A percentile compares a stretch with the other conserved stretches of the same genome.
Evolutionary conservation across 2,329 filamentous ascomycete genomes (phyloP).

Genomic region (Byssothecium circinans): DNA sequence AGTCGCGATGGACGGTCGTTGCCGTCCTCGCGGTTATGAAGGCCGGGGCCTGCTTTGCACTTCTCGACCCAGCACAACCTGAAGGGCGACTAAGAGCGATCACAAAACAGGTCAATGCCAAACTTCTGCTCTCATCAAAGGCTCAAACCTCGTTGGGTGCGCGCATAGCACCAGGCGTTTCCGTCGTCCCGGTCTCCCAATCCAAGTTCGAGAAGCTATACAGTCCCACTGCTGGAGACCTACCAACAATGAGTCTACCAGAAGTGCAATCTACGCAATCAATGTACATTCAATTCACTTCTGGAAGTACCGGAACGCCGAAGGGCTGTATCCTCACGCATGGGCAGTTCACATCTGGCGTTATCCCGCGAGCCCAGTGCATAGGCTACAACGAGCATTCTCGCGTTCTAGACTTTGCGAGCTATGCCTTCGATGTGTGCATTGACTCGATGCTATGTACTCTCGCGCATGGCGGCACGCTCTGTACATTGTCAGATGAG

Average conservation of each 20-base stretch:
- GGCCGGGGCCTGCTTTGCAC: slow-evolving; percentile 41
- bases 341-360: slow-evolving; percentile 39
- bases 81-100: slow-evolving; percentile 37
- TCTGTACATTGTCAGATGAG: slow-evolving; percentile 48
- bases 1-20: slow-evolving; percentile 44
- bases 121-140: slow-evolving; percentile 32
- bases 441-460: slow-evolving; percentile 43
- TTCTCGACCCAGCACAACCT: slow-evolving; percentile 41
- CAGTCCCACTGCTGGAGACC: slow-evolving; percentile 29
- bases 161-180: slow-evolving; percentile 31
- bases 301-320: slow-evolving; percentile 39
- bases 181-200: slow-evolving; percentile 38
- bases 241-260: slow-evolving; percentile 29
- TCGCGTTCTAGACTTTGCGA: slow-evolving; percentile 41
- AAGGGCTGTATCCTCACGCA: slow-evolving; percentile 42
- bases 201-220: slow-evolving; percentile 35
- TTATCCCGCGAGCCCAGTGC: slow-evolving; percentile 34
- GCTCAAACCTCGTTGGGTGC: slow-evolving; percentile 31
- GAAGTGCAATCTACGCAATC: slow-evolving; percentile 27
- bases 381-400: slow-evolving; percentile 40
- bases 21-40: slow-evolving; percentile 46
- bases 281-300: slow-evolving; percentile 43
- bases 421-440: slow-evolving; percentile 43
- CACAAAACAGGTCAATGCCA: slow-evolving; percentile 33
- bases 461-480: slow-evolving; percentile 35